Base-by-base conservation (phyloP, 768 basidiomycete species). In the Rhodotorula taiwanensis region DNA sequence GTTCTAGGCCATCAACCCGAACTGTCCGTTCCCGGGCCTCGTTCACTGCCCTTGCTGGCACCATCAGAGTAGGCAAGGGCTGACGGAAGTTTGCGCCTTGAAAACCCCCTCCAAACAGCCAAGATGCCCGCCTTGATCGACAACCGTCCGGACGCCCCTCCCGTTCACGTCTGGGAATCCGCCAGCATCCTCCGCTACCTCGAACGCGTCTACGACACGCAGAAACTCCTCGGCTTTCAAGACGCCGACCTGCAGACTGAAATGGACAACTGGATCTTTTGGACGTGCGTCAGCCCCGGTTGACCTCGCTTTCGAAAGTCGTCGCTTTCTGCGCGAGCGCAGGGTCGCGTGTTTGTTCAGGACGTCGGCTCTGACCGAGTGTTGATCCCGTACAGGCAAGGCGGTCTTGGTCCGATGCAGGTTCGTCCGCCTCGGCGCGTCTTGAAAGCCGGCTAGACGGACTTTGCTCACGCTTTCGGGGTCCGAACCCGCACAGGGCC, bases 41-140 rank as follows among this genome's bases (percentile, higher is more conserved):
- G 13, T 23, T 23, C 5, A 20, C 7, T 34, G 14, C 39, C 9
- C 42, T 52, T 20, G 27, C 16, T 34, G 23, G 16, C 15, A 2
- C 21, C 25, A 21, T 23, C 28, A 20, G 28, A 45, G 30, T 48
- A 11, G 30, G 23, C n/a, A n/a, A n/a, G n/a, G n/a, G n/a, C n/a
- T n/a, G n/a, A n/a, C n/a, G n/a, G n/a, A n/a, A n/a, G n/a, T n/a
- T n/a, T n/a, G n/a, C n/a, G n/a, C n/a, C n/a, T n/a, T n/a, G n/a
- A n/a, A n/a, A n/a, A n/a, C n/a, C 13, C 1, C 11, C 43, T 39
- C 9, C 13, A 13, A 10, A 13, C 33, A 60, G 64, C 33, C 49
- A 60, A 61, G 41, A 66, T 66, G 59, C 64, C 64, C n/a, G 47
- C 59, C 20, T 39, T 67, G 6, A 23, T 67, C 43, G 47, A 58